Evolutionary conservation across 2,329 filamentous ascomycete species (phyloP).

Genomic region (Thielaviopsis ethacetica): DNA sequence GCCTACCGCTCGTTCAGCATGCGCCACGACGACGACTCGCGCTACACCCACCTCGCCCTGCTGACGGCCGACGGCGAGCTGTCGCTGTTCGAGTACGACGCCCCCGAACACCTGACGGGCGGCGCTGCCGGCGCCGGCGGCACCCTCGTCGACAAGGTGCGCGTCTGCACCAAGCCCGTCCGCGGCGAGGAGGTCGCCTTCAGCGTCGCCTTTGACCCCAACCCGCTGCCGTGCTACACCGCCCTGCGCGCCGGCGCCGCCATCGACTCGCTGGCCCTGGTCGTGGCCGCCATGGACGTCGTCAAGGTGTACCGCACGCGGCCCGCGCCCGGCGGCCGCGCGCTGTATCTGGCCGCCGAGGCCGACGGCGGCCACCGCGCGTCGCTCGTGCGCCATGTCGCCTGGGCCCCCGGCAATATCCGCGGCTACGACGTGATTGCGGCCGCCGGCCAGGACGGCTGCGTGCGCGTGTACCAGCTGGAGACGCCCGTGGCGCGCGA

Average conservation of each 20-base stretch:
- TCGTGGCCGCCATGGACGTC: conserved; percentile 71
- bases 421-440: conserved; percentile 81
- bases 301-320: conserved; percentile 72
- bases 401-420: conserved; percentile 86
- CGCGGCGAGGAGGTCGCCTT: conserved; percentile 80
- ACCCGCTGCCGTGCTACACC: conserved; percentile 62
- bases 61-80: conserved; percentile 70
- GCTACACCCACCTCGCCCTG: conserved; percentile 72
- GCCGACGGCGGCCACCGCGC: conserved; percentile 41
- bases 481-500: conserved; percentile 36
- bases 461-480: conserved; percentile 73
- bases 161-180: conserved; percentile 37
- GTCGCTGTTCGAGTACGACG: conserved; percentile 69
- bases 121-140: conserved; percentile 65
- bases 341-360: conserved; percentile 75
- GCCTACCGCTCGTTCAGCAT: conserved; percentile 74
- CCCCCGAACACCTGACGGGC: conserved; percentile 63
- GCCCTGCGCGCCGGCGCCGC: conserved; percentile 69
- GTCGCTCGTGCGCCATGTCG: conserved; percentile 68
- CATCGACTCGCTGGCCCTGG: conserved; percentile 59
- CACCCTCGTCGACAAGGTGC: conserved; percentile 36
- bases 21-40: conserved; percentile 60
- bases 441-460: conserved; percentile 83
- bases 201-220: conserved; percentile 74
- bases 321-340: conserved; percentile 31